These are phyloP conservation scores for Heritiera fomes DNA, from an alignment of 345 rosid genomes.

Conservation along the genomic window DNA sequence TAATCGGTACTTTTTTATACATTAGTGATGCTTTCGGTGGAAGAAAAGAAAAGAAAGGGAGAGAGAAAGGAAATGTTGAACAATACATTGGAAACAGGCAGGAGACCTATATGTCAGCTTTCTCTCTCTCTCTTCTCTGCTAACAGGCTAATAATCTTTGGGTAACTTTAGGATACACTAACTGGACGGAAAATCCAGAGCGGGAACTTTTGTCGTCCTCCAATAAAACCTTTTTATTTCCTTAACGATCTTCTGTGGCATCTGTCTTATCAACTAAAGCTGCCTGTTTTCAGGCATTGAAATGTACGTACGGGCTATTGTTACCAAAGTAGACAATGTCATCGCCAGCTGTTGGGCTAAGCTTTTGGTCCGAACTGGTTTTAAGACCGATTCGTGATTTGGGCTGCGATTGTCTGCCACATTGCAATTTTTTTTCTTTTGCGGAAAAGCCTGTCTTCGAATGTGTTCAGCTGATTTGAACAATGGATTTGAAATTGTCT, in stretches of 20 bases:
- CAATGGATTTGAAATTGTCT: background rate
- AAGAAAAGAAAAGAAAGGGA: constrained; percentile 11
- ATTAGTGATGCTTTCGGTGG: constrained; percentile 18
- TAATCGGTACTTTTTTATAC: background rate
- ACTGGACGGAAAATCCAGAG: constrained; percentile 23
- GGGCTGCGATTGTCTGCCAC: background rate
- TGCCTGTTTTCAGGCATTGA: constrained; percentile 15
- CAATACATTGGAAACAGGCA: constrained; percentile 20
- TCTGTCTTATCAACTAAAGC: constrained; percentile 25
- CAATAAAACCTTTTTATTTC: constrained; percentile 34
- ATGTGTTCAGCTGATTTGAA: background rate
- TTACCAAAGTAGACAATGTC: background rate
- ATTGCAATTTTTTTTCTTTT: background rate
- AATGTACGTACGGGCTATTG: background rate
- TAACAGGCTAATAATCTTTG: constrained; percentile 4
- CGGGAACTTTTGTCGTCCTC: constrained; percentile 35
- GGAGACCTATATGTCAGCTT: constrained; percentile 27
- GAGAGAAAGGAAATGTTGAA: constrained; percentile 16
- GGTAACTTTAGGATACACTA: background rate
- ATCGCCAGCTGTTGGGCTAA: background rate
- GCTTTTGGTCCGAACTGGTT: background rate
- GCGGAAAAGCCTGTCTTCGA: background rate
- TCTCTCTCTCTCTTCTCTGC: constrained; percentile 21
- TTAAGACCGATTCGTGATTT: background rate
- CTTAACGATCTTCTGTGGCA: constrained; percentile 25